Percentiles rank a stretch among this genome's conserved stretches.
Conservation (phyloP, 495 filamentous ascomycete genomes). For the Aspergillus cristatus region DNA sequence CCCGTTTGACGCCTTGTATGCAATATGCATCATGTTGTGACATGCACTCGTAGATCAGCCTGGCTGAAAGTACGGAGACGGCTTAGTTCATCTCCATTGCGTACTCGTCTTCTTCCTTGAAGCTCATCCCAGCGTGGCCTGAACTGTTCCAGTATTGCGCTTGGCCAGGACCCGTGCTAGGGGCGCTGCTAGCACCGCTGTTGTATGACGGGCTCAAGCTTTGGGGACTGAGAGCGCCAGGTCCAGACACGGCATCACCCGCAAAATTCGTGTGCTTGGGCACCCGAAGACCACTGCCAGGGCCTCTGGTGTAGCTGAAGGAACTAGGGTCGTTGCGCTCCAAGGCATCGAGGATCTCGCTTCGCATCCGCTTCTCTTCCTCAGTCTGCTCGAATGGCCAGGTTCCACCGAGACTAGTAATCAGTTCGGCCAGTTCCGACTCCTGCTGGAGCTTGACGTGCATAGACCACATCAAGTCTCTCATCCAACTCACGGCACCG, state of each 20-base stretch:
- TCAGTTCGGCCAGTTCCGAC: constrained; percentile 65
- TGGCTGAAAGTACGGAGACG: constrained; percentile 2
- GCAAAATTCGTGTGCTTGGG: constrained; percentile 89
- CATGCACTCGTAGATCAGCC: constrained; percentile 12
- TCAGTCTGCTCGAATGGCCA: constrained; percentile 81
- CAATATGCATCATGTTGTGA: constrained; percentile 32
- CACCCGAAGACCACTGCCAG: constrained; percentile 78
- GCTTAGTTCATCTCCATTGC: constrained; percentile 64
- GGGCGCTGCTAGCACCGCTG: constrained; percentile 45
- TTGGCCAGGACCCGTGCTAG: constrained; percentile 26
- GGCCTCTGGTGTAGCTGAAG: constrained; percentile 76
- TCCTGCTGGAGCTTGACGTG: constrained; percentile 82
- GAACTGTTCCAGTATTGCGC: constrained; percentile 65
- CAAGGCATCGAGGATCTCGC: constrained; percentile 77
- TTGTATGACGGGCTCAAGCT: constrained; percentile 66
- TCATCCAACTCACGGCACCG: constrained; percentile 91
- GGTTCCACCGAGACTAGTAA: constrained; percentile 58
- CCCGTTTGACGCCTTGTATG: constrained; percentile 25
- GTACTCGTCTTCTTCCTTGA: constrained; percentile 91
- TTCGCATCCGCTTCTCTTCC: constrained; percentile 91
- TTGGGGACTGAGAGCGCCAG: constrained; percentile 42
- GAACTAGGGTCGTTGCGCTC: constrained; percentile 60
- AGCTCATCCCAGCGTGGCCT: constrained; percentile 56
- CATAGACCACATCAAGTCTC: constrained; percentile 95
- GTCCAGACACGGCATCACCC: constrained; percentile 59